phyloP scores from a whole-genome alignment of 768 basidiomycete genomes.

The Termitomyces sp. region DNA sequence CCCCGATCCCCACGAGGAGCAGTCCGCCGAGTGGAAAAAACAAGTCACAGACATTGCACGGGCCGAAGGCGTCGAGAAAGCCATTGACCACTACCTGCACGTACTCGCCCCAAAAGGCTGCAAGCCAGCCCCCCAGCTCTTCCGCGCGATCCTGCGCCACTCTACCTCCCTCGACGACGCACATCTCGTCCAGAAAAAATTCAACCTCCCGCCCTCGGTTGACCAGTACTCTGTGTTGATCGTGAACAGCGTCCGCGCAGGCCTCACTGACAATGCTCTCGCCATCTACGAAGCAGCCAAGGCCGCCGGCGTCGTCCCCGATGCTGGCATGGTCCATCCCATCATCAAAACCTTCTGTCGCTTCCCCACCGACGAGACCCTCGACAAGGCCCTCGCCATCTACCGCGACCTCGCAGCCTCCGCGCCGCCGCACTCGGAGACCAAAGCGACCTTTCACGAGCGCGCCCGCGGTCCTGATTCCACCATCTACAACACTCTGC shows the following conservation, averaged over 20 bases:
- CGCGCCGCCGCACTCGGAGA: conserved; percentile 20
- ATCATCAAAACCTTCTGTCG: conserved; percentile 48
- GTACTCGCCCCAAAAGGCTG: conserved; percentile 28
- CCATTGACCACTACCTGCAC: conserved; percentile 28
- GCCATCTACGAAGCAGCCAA: conserved; percentile 45
- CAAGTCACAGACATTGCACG: conserved; percentile 16
- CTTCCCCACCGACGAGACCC: conserved; percentile 30
- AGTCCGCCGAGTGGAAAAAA: conserved; percentile 10
- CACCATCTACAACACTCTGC: conserved; percentile 49
- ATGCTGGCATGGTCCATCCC: conserved; percentile 47
- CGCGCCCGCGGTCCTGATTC: conserved; percentile 42
- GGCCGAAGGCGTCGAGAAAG: conserved; percentile 24
- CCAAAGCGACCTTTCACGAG: conserved; percentile 16
- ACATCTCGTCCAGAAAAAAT: conserved; percentile 31
- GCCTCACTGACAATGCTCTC: conserved; percentile 36
- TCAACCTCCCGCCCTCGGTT: conserved; percentile 34
- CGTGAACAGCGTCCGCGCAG: conserved; percentile 38
- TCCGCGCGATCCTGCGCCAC: conserved; percentile 38
- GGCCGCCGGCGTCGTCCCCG: conserved; percentile 38
- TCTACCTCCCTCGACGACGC: conserved; percentile 39
- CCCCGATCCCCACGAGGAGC: conserved; percentile 14
- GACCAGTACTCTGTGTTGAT: conserved; percentile 55
- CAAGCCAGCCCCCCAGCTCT: conserved; percentile 20
- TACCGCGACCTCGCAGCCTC: conserved; percentile 41
- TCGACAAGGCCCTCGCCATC: conserved; percentile 51